Percentiles rank a stretch among this genome's conserved stretches.
Evolutionary conservation across 2,329 filamentous ascomycete genomes (phyloP).

Genomic region (Colletotrichum chlorophyti): DNA sequence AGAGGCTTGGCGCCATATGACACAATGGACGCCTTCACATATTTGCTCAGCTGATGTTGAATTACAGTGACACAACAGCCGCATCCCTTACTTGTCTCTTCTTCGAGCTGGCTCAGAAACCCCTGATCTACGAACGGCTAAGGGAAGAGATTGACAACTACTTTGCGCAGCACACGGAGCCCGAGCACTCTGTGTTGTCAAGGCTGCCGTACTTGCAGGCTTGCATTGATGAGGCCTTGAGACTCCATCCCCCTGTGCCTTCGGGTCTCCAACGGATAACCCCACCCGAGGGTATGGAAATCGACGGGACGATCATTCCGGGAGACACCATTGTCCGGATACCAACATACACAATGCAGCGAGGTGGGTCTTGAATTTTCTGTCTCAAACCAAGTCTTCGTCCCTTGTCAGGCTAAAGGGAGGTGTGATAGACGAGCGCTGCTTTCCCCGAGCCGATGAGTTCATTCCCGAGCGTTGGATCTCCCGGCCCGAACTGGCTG

Average conservation of each 20-base stretch:
- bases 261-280: conserved; percentile 43
- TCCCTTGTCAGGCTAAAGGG: background rate
- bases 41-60: background rate
- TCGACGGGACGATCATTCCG: conserved; percentile 42
- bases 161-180: conserved; percentile 9
- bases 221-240: conserved; percentile 47
- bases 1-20: background rate
- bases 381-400: conserved; percentile 1
- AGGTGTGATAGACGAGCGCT: conserved; percentile 23
- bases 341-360: conserved; percentile 35
- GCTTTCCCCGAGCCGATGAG: conserved; percentile 32
- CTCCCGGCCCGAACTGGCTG: conserved; percentile 28
- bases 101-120: conserved; percentile 27
- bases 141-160: conserved; percentile 30
- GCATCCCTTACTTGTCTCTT: conserved; percentile 28
- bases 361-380: conserved; percentile 17
- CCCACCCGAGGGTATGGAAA: conserved; percentile 42
- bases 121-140: background rate
- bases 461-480: conserved; percentile 36
- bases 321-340: conserved; percentile 42
- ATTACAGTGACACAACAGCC: conserved; percentile 28
- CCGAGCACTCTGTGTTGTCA: conserved; percentile 31
- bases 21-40: background rate
- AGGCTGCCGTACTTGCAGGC: conserved; percentile 40
- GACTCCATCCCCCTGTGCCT: conserved; percentile 45